These are phyloP conservation scores for Chrysanthemum makinoi DNA, from an alignment of 129 eudicot species.

Conservation along the genomic window DNA sequence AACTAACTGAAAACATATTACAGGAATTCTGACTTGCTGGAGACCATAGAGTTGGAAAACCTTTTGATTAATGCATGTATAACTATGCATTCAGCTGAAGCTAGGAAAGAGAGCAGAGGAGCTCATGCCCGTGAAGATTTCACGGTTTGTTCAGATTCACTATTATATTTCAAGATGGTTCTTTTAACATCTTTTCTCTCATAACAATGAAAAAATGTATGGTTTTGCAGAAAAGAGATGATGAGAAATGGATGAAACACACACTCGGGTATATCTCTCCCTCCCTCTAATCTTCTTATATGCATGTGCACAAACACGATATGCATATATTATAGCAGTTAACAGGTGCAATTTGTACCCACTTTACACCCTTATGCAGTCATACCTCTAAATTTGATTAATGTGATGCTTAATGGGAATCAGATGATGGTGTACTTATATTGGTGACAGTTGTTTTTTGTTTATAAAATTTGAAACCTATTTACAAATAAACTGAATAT, in stretches of 20 bases:
- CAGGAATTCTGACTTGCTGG: slow-evolving; percentile 98
- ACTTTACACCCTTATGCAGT: background rate
- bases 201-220: background rate
- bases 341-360: background rate
- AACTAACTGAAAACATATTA: slow-evolving; percentile 3
- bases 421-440: background rate
- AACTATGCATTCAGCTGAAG: slow-evolving; percentile 99
- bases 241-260: slow-evolving; percentile 95
- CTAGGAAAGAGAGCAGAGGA: slow-evolving; percentile 98
- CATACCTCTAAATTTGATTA: background rate
- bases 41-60: slow-evolving; percentile 87
- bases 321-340: background rate
- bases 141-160: slow-evolving; percentile 48
- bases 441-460: background rate
- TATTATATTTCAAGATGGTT: slow-evolving; percentile 2
- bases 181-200: background rate
- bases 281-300: slow-evolving; percentile 4
- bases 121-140: slow-evolving; percentile 99
- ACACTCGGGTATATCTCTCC: slow-evolving; percentile 66
- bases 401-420: slow-evolving; percentile 9
- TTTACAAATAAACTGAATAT: too few relatives aligned
- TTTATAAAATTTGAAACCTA: background rate
- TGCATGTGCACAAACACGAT: background rate
- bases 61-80: slow-evolving; percentile 83
- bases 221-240: slow-evolving; percentile 84